Evolutionary conservation across 1,284 basidiomycete genomes (phyloP).

Genomic region (Ganoderma lucidum): DNA sequence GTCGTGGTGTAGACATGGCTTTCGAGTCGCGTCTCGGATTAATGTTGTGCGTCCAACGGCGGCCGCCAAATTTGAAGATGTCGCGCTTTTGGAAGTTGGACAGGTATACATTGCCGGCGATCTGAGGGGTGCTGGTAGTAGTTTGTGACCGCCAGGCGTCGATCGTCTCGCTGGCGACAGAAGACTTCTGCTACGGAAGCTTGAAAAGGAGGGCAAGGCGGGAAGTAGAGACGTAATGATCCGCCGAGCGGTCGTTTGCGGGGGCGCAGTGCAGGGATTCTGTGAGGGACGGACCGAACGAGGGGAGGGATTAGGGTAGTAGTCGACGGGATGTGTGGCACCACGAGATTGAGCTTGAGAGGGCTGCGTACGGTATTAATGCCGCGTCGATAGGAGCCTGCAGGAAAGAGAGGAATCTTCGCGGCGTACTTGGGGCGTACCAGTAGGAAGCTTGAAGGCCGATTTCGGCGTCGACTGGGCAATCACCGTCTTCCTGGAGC

Average conservation of each 20-base stretch:
- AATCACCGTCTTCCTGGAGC: neutral
- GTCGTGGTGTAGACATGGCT: no score
- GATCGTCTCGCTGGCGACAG: slow-evolving; percentile 3
- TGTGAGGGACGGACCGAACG: neutral
- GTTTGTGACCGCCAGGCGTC: neutral
- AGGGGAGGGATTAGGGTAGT: neutral
- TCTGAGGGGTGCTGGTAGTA: neutral
- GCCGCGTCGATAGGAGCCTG: neutral
- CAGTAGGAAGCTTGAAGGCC: neutral
- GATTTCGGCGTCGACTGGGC: neutral
- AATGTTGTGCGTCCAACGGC: no score
- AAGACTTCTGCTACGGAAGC: neutral
- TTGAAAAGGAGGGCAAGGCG: neutral
- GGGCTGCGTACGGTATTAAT: neutral
- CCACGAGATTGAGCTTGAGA: neutral
- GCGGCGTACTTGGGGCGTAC: neutral
- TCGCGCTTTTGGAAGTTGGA: neutral
- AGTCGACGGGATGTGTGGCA: neutral
- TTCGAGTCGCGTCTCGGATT: no score
- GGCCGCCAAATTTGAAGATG: neutral
- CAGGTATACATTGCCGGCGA: neutral
- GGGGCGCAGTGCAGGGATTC: neutral
- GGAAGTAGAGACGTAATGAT: neutral
- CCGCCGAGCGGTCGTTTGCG: neutral
- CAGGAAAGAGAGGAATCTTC: neutral